Evolutionary conservation across 805 yeast species (phyloP), one percentile per base, ranked within the genome.

Genomic region (Suhomyces faveliae): DNA sequence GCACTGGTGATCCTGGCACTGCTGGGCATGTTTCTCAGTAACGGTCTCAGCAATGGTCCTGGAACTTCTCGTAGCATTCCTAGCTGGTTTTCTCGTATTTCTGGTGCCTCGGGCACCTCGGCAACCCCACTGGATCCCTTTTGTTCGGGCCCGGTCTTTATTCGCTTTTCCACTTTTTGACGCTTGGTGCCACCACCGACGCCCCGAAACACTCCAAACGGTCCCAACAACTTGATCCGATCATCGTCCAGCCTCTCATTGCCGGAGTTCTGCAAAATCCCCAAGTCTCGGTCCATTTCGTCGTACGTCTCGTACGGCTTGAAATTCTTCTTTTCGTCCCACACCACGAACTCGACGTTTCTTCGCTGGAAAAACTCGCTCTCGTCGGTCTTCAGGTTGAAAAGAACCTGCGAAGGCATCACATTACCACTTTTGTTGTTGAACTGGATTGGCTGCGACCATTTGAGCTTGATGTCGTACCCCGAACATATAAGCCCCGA

Each of bases 401-500:
- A 70, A 11, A 61, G 61, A 5, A 68, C 73, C 45, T 58, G 66
- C 17, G 61, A 58, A 15, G 67, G 62, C 2, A 60, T 51, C 9
- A 67, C 62, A 35, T 62, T 61, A 7, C 71, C 67, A 11, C 48
- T 48, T 6, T 54, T 55, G 12, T 62, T 62, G 24, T 59, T 52
- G 48, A 70, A 72, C 40, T 60, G 56, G 11, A 69, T 52, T 0
- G 88, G 87, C 11, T 65, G 67, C n/a, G 79, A 74, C 96, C 96
- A 90, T 50, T 90, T 70, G 24, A 90, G 76, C 55, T 85, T 87
- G 48, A 90, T 84, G 51, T 81, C 87, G 59, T 89, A 90, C 0
- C 96, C 97, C 23, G 85, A 89, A 59, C 97, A 90, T 3, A 72
- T 69, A 22, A 87, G 62, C 0, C 85, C 83, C 0, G 88, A 77